Evolutionary conservation across 2,329 filamentous ascomycete species (phyloP).

Genomic region (Penicillium sp.): DNA sequence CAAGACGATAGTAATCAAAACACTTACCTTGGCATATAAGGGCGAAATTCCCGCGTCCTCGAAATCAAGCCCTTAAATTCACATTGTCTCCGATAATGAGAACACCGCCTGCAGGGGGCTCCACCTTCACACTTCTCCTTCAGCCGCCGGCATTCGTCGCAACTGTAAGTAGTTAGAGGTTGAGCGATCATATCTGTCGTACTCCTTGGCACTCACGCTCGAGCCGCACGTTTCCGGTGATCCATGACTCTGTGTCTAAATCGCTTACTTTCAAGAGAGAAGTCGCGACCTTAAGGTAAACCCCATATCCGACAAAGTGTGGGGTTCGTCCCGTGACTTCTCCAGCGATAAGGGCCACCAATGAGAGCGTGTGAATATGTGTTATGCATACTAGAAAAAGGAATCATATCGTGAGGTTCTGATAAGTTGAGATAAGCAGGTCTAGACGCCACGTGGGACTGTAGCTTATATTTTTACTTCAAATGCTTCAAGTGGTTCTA

Average conservation of each 20-base stretch:
- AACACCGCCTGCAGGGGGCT: conserved; percentile 14
- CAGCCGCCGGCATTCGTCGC: conserved; percentile 12
- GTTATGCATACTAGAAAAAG: neutral
- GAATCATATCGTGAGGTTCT: neutral
- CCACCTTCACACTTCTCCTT: conserved; percentile 18
- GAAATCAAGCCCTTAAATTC: conserved; percentile 5
- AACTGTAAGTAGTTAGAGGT: conserved; percentile 1
- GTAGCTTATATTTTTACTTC: neutral
- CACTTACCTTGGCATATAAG: conserved; percentile 8
- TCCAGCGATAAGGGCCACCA: conserved; percentile 5
- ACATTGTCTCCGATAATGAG: conserved; percentile 14
- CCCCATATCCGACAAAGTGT: conserved; percentile 3
- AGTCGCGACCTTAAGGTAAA: neutral
- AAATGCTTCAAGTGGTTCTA: neutral
- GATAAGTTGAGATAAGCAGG: neutral
- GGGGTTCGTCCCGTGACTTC: conserved; percentile 12
- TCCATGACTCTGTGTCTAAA: conserved; percentile 2
- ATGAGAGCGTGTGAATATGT: neutral
- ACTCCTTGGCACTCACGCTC: conserved; percentile 4
- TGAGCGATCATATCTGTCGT: neutral
- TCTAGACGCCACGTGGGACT: neutral
- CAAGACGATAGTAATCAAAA: neutral
- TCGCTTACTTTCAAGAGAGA: neutral
- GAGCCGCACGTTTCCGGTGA: conserved; percentile 5
- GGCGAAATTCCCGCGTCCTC: conserved; percentile 6